phyloP scores from a whole-genome alignment of 257 asterid genomes.

The Fraxinus cuspidata region DNA sequence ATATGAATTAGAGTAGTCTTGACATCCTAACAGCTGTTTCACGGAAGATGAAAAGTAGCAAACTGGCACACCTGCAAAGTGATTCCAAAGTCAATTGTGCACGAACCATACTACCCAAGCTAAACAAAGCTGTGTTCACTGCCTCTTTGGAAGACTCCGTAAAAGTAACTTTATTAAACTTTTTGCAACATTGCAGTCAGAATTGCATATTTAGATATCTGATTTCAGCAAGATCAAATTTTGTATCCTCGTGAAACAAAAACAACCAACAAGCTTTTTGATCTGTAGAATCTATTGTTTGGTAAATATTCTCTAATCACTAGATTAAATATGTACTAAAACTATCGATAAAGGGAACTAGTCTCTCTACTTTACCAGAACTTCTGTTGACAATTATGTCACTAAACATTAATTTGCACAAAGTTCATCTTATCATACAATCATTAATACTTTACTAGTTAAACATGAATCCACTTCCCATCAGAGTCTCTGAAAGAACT shows the following conservation, averaged over 20 bases:
- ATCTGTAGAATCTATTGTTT: background rate
- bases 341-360: background rate
- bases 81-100: constrained; percentile 31
- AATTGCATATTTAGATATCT: constrained; percentile 5
- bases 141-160: background rate
- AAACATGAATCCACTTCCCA: background rate
- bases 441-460: background rate
- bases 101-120: background rate
- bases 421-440: background rate
- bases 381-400: background rate
- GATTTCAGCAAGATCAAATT: background rate
- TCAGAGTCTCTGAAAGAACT: background rate
- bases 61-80: constrained; percentile 62
- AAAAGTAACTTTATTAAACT: background rate
- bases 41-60: constrained; percentile 67
- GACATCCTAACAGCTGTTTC: constrained; percentile 49
- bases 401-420: background rate
- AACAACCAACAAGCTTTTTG: constrained; percentile 5
- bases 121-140: background rate
- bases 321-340: background rate
- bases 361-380: background rate
- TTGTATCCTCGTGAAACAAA: constrained; percentile 3
- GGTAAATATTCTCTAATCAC: background rate
- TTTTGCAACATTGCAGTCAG: constrained; percentile 19
- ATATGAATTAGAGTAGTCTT: constrained; percentile 34